Percentiles rank a stretch among this genome's conserved stretches.
Evolutionary conservation across 306 rosid genomes (phyloP).

Genomic region (Crotalaria pallida): DNA sequence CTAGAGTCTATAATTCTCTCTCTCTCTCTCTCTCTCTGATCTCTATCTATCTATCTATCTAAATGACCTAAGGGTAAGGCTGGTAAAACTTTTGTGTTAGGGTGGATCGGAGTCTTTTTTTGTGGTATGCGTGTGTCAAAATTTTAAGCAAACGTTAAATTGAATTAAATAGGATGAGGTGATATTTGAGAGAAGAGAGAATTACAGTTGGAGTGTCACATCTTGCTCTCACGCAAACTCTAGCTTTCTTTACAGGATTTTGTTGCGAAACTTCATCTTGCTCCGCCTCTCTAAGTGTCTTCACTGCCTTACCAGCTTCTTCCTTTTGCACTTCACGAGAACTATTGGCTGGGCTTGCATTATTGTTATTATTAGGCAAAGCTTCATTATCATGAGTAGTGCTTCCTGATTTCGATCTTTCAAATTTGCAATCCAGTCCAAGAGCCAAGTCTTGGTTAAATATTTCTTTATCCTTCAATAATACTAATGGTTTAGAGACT

Average conservation of each 20-base stretch:
- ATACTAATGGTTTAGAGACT: conserved; percentile 3
- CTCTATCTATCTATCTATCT: too few species aligned
- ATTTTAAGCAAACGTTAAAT: too few species aligned
- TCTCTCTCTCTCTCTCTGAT: too few species aligned
- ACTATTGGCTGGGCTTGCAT: conserved; percentile 44
- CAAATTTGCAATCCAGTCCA: conserved; percentile 60
- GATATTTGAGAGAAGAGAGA: background rate
- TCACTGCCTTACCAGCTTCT: conserved; percentile 36
- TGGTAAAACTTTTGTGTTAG: too few species aligned
- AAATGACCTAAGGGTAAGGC: too few species aligned
- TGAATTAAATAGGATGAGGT: background rate
- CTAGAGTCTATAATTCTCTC: background rate
- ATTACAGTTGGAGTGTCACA: conserved; percentile 85
- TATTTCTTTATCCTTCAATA: conserved; percentile 19
- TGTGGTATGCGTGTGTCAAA: too few species aligned
- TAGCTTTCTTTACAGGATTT: conserved; percentile 60
- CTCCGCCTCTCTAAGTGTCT: conserved; percentile 36
- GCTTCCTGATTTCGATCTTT: conserved; percentile 44
- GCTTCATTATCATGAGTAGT: conserved; percentile 25
- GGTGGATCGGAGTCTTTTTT: too few species aligned
- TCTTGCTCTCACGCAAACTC: conserved; percentile 86
- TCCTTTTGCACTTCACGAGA: conserved; percentile 51
- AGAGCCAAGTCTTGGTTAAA: conserved; percentile 44
- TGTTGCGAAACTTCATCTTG: conserved; percentile 61
- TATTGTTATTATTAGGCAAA: conserved; percentile 28